These are phyloP conservation scores for Euclidium syriacum DNA, from an alignment of 345 rosid species.

Conservation along the genomic window DNA sequence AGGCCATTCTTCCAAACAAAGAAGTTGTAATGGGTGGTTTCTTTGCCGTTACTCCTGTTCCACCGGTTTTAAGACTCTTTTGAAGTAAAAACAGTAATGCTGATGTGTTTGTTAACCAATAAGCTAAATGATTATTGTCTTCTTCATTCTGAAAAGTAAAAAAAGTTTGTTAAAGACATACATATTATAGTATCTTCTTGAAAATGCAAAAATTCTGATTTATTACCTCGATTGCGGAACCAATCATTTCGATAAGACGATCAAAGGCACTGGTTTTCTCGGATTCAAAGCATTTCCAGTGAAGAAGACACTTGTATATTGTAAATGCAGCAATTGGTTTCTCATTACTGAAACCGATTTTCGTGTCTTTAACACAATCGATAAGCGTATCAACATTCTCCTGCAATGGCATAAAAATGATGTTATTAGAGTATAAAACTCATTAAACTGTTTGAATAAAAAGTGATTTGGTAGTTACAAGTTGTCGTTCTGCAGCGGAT, in stretches of 20 bases:
- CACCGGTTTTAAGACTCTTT: conserved; percentile 70
- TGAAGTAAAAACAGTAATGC: conserved; percentile 84
- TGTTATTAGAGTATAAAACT: conserved; percentile 10
- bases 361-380: conserved; percentile 57
- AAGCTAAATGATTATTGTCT: conserved; percentile 87
- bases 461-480: conserved; percentile 46
- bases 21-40: conserved; percentile 85
- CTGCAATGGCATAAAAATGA: conserved; percentile 42
- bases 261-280: conserved; percentile 94
- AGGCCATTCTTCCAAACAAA: conserved; percentile 92
- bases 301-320: conserved; percentile 89
- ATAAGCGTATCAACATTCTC: conserved; percentile 88
- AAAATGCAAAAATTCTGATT: conserved; percentile 14
- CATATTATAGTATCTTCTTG: background rate
- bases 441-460: background rate
- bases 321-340: conserved; percentile 96
- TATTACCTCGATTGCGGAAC: conserved; percentile 96
- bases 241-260: conserved; percentile 96
- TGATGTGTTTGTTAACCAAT: conserved; percentile 95
- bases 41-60: conserved; percentile 51
- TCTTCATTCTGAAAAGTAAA: conserved; percentile 77
- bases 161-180: too few species aligned
- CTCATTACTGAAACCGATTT: conserved; percentile 77
- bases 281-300: conserved; percentile 98
- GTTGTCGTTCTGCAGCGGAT: conserved; percentile 74